Evolutionary conservation across 2,329 filamentous ascomycete genomes (phyloP), one percentile per base, ranked within the genome.

Genomic region (Talaromyces atroroseus): DNA sequence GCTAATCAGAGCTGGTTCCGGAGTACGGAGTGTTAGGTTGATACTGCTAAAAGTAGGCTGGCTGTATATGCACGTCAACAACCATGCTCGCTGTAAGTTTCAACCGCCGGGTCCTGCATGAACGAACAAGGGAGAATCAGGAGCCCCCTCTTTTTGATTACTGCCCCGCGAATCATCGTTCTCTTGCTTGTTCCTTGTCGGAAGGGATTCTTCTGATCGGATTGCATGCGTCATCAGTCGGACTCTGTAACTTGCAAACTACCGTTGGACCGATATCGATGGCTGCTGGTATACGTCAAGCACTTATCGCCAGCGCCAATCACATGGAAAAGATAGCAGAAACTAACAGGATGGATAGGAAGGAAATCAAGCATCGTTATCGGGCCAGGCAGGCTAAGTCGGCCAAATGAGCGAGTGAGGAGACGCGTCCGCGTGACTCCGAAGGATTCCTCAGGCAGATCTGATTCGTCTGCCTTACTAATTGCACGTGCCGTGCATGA

Each of bases 71-170:
- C 46, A 54, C 46, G 52, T 54, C 52, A 54, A 49, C 23, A 48
- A n/a, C 24, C 20, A 54, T 42, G 42, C 45, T 38, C 38, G 46
- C 44, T 29, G 26, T 29, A 8, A 29, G 26, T 54, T 20, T 18
- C 42, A 54, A 49, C 52, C 51, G 51, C 51, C 40, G 51, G 42
- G 45, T 47, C 29, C 51, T 53, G 51, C 51, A 53, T 53, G 42
- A 53, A 20, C 34, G 51, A 38, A 20, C 51, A 53, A 45, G 51
- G 51, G 24, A 23, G 40, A n/a, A 7, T 6, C n/a, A 42, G 18
- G 12, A 4, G 26, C 8, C 32, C 8, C 10, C 32, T 16, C 14
- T 16, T 36, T 36, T 12, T 2, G 32, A 2, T 10, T 11, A 29
- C 6, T 11, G 32, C 12, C 32, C 32, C 14, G 32, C 32, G n/a